These are phyloP conservation scores for Serendipita indica DNA, from an alignment of 768 basidiomycete genomes.

Conservation along the genomic window DNA sequence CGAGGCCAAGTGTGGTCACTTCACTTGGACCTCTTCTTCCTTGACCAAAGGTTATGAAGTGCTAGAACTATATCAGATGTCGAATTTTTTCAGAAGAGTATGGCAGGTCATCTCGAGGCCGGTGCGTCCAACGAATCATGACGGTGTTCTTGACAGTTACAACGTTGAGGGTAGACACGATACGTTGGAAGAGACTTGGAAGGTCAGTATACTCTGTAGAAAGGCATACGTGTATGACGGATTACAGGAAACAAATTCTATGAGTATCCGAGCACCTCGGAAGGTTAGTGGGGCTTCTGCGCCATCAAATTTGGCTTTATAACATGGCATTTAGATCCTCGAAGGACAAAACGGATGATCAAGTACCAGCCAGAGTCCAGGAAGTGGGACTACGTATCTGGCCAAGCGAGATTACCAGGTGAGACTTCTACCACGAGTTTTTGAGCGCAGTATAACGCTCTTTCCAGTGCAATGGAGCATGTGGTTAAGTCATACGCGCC, in stretches of 20 bases:
- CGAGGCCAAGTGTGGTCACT: too few relatives aligned
- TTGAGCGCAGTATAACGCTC: background rate
- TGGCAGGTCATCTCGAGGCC: background rate
- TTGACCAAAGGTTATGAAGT: too few relatives aligned
- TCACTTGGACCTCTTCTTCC: too few relatives aligned
- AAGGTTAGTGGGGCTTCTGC: too few relatives aligned
- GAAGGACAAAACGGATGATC: constrained; percentile 5
- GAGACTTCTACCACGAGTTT: background rate
- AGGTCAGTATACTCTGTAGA: background rate
- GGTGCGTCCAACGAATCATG: background rate
- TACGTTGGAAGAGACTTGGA: background rate
- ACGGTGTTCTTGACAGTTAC: background rate
- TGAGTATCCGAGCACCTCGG: constrained; percentile 5
- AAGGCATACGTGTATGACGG: background rate
- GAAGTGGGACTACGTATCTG: constrained; percentile 2
- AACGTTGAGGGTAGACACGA: background rate
- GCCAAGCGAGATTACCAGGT: background rate
- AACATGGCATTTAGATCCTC: background rate
- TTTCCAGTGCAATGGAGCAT: background rate
- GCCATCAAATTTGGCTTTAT: too few relatives aligned
- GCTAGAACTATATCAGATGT: too few relatives aligned
- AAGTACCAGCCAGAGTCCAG: background rate
- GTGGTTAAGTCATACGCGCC: constrained; percentile 5
- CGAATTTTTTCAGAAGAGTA: too few relatives aligned
- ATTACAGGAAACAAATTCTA: background rate